These are phyloP conservation scores for Alternaria arborescens DNA, from an alignment of 2,329 filamentous ascomycete genomes.

Conservation along the genomic window DNA sequence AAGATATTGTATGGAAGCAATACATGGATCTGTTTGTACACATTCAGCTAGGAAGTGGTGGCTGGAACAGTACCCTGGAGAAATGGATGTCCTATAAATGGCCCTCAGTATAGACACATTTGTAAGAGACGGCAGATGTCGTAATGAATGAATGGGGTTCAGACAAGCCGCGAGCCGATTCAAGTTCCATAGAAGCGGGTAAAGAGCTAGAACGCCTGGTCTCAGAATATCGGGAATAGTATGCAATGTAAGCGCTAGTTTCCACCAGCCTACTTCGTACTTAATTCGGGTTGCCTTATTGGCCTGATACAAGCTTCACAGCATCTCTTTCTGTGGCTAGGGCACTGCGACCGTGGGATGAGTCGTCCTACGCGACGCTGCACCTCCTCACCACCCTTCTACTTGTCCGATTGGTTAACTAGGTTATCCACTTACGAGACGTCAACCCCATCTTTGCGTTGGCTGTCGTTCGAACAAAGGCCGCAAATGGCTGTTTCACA, in stretches of 20 bases:
- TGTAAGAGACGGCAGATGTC: not conserved
- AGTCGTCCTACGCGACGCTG: no score
- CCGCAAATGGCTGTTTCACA: no score
- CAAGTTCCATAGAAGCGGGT: not conserved
- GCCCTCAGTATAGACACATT: constrained; percentile 17
- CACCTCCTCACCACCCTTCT: no score
- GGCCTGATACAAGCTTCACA: no score
- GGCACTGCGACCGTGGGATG: no score
- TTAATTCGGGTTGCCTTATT: no score
- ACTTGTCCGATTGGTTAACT: accelerated
- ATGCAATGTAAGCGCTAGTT: not conserved
- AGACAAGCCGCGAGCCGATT: no score
- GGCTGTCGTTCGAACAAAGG: no score
- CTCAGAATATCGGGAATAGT: not conserved
- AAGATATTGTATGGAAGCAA: constrained; percentile 23
- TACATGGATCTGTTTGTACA: constrained; percentile 23
- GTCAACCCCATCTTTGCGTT: accelerated
- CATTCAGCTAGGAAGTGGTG: constrained; percentile 17
- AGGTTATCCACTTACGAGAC: no score
- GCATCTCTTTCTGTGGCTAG: no score
- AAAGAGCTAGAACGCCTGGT: not conserved
- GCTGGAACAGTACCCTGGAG: constrained; percentile 23
- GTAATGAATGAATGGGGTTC: no score
- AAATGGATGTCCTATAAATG: constrained; percentile 28
- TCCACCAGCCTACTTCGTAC: no score